These are phyloP conservation scores for Kwoniella pini DNA, from an alignment of 768 basidiomycete species.

Conservation along the genomic window DNA sequence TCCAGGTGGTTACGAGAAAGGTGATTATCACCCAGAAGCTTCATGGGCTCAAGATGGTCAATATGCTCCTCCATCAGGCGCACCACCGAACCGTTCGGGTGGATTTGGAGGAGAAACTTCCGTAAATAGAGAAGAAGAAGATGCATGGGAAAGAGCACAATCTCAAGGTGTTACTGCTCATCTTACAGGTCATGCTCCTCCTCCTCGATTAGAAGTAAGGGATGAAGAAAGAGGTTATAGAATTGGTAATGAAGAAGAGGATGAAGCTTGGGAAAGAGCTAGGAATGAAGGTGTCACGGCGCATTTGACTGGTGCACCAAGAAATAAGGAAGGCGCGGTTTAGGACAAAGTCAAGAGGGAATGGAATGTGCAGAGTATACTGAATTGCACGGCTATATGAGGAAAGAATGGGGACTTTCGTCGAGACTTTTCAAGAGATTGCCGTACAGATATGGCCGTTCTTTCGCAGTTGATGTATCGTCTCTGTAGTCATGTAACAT, in stretches of 20 bases:
- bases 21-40: slow-evolving; percentile 44
- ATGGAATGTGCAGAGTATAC: too few species aligned
- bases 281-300: slow-evolving; percentile 46
- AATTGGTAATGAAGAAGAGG: slow-evolving; percentile 47
- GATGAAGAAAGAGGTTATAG: slow-evolving; percentile 30
- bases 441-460: too few species aligned
- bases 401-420: too few species aligned
- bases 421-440: too few species aligned
- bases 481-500: too few species aligned
- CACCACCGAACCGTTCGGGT: slow-evolving; percentile 15
- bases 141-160: slow-evolving; percentile 36
- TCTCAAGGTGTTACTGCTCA: slow-evolving; percentile 40
- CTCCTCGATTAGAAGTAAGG: not conserved
- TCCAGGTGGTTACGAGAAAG: slow-evolving; percentile 37
- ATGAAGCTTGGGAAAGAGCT: slow-evolving; percentile 53
- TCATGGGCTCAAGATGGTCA: slow-evolving; percentile 35
- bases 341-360: too few species aligned
- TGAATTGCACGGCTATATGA: too few species aligned
- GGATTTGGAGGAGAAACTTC: not conserved
- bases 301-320: slow-evolving; percentile 23
- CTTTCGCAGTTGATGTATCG: too few species aligned
- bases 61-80: slow-evolving; percentile 24
- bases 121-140: slow-evolving; percentile 27
- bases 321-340: slow-evolving; percentile 16
- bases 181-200: slow-evolving; percentile 36